phyloP scores from a whole-genome alignment of 192 early-diverging fungal species.

The Borealophlyctis nickersoniae region DNA sequence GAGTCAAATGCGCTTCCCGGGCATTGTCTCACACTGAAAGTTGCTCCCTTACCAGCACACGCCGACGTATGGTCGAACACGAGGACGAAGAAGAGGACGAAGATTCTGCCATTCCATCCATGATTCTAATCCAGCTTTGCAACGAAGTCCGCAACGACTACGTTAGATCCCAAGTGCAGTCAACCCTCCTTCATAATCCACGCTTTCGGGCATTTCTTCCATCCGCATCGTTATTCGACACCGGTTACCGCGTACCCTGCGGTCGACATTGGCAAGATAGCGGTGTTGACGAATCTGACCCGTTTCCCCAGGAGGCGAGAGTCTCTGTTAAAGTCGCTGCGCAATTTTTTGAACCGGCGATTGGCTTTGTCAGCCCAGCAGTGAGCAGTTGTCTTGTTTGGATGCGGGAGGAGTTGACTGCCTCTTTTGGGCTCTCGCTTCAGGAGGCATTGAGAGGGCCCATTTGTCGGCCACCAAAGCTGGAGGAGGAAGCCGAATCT shows the following conservation, averaged over 20 bases:
- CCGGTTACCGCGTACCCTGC: background rate
- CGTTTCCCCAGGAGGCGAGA: background rate
- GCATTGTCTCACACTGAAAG: background rate
- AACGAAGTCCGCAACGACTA: constrained; percentile 8
- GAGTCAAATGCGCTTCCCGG: no score
- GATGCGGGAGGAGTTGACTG: no score
- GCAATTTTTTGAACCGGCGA: background rate
- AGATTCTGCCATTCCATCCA: background rate
- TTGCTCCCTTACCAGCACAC: background rate
- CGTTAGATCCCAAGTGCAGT: background rate
- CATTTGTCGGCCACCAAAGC: no score
- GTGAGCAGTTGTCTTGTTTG: no score
- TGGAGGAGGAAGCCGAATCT: no score
- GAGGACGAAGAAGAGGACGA: constrained; percentile 1
- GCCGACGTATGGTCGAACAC: no score
- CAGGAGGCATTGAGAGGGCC: no score
- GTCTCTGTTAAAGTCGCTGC: background rate
- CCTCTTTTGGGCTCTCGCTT: no score
- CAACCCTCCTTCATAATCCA: background rate
- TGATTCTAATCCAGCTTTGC: background rate
- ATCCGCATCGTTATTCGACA: background rate
- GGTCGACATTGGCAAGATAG: no score
- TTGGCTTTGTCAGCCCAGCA: background rate
- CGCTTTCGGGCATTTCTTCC: constrained; percentile 7
- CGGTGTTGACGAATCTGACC: no score